These are phyloP conservation scores for Coemansia sp. DNA, from an alignment of 192 early-diverging fungal genomes.

Conservation along the genomic window DNA sequence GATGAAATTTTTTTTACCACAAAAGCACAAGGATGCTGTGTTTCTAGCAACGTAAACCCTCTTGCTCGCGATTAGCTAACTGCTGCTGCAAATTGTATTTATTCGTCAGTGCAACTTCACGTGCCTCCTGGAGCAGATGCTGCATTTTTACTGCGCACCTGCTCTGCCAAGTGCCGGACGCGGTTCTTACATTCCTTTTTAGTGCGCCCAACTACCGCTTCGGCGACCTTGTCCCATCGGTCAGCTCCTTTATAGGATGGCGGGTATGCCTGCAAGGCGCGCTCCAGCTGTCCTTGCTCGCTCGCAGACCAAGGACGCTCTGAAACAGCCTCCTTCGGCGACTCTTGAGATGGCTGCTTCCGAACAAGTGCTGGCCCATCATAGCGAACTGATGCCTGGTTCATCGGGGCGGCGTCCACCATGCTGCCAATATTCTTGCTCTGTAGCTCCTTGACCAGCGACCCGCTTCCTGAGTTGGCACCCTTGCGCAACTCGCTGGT, in stretches of 20 bases:
- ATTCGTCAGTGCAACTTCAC: background rate
- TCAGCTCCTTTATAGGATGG: conserved; percentile 61
- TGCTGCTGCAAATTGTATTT: too few species aligned
- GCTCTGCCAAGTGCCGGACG: conserved; percentile 53
- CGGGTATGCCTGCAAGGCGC: conserved; percentile 63
- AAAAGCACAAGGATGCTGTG: too few species aligned
- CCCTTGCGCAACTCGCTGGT: conserved; percentile 73
- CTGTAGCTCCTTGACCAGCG: conserved; percentile 45
- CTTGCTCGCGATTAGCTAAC: too few species aligned
- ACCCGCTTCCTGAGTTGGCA: conserved; percentile 30
- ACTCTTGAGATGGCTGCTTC: background rate
- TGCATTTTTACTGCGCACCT: conserved; percentile 16
- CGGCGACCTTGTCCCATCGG: conserved; percentile 69
- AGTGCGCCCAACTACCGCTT: conserved; percentile 59
- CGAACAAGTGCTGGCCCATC: conserved; percentile 10
- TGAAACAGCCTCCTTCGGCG: background rate
- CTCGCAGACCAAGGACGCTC: conserved; percentile 57
- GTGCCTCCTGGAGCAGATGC: too few species aligned
- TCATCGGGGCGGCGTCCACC: background rate
- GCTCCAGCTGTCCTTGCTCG: conserved; percentile 61
- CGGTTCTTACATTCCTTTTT: conserved; percentile 69
- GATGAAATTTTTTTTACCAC: too few species aligned
- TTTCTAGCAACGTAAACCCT: too few species aligned
- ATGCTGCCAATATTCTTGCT: conserved; percentile 22
- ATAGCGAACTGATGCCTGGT: conserved; percentile 25